phyloP scores from a whole-genome alignment of 2,329 filamentous ascomycete genomes.

The Neofusicoccum umdonicola region DNA sequence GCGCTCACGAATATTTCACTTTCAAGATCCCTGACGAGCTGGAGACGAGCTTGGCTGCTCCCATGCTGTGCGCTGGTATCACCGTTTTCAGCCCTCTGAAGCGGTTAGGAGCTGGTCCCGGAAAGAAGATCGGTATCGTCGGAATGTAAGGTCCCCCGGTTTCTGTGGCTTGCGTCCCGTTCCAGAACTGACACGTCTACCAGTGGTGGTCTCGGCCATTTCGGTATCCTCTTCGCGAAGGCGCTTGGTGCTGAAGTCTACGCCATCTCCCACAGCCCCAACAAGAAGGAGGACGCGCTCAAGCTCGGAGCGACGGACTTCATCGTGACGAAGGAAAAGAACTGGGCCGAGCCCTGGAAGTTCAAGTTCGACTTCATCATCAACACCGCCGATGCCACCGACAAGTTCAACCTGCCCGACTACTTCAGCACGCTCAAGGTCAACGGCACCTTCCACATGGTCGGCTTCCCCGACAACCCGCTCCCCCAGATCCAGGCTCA shows the following conservation, averaged over 20 bases:
- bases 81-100: slow-evolving; percentile 77
- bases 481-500: slow-evolving; percentile 70
- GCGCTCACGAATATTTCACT: slow-evolving; percentile 73
- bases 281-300: slow-evolving; percentile 59
- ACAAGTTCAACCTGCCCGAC: slow-evolving; percentile 65
- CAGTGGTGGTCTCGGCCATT: slow-evolving; percentile 65
- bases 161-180: accelerated
- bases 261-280: slow-evolving; percentile 59
- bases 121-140: slow-evolving; percentile 75
- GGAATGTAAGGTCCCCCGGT: slow-evolving; percentile 50
- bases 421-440: slow-evolving; percentile 81
- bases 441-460: slow-evolving; percentile 75
- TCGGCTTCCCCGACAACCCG: slow-evolving; percentile 75
- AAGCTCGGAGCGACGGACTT: slow-evolving; percentile 62
- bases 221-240: slow-evolving; percentile 64
- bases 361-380: slow-evolving; percentile 73
- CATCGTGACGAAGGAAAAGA: slow-evolving; percentile 56
- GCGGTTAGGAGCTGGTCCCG: slow-evolving; percentile 70
- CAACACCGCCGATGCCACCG: slow-evolving; percentile 68
- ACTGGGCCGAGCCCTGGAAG: slow-evolving; percentile 56
- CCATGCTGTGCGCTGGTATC: slow-evolving; percentile 82
- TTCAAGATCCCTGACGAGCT: slow-evolving; percentile 76
- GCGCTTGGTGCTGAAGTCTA: slow-evolving; percentile 61
- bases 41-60: slow-evolving; percentile 60
- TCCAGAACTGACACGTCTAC: slow-evolving; percentile 18